Evolutionary conservation across 1,284 basidiomycete species (phyloP).

Genomic region (Ceratobasidium sp.): DNA sequence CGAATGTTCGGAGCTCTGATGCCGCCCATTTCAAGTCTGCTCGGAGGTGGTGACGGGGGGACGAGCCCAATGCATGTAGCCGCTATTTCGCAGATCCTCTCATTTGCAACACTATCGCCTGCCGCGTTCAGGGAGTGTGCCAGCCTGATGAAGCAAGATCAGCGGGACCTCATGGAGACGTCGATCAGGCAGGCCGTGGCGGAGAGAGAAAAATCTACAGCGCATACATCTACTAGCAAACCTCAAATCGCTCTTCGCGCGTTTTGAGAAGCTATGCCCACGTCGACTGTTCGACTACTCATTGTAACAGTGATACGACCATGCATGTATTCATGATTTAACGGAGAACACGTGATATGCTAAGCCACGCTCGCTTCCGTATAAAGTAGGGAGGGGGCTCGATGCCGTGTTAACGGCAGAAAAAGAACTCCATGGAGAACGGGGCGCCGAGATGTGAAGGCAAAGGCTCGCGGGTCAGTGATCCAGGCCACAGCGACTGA

Average conservation of each 20-base stretch:
- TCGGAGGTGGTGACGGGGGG: constrained; percentile 68
- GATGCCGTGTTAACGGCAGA: too few species aligned
- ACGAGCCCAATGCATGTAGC: constrained; percentile 69
- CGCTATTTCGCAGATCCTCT: constrained; percentile 80
- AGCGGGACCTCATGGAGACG: constrained; percentile 77
- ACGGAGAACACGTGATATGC: too few species aligned
- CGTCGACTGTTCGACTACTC: too few species aligned
- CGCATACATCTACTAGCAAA: constrained; percentile 62
- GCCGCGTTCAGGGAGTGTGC: constrained; percentile 90
- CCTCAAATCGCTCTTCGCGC: constrained; percentile 85
- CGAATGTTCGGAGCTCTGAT: constrained; percentile 81
- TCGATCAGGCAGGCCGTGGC: constrained; percentile 82
- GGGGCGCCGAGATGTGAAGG: too few species aligned
- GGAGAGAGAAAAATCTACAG: constrained; percentile 52
- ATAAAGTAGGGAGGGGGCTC: too few species aligned
- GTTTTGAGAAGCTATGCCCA: constrained; percentile 60
- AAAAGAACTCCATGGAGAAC: too few species aligned
- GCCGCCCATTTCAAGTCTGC: constrained; percentile 80
- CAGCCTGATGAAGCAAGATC: constrained; percentile 71
- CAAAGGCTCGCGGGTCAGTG: too few species aligned
- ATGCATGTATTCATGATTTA: too few species aligned
- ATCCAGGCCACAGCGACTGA: too few species aligned
- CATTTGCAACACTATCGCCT: constrained; percentile 81
- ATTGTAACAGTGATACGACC: too few species aligned
- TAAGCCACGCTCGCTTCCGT: too few species aligned